Base-by-base conservation (phyloP, 768 basidiomycete genomes). In the Astraeus odoratus region DNA sequence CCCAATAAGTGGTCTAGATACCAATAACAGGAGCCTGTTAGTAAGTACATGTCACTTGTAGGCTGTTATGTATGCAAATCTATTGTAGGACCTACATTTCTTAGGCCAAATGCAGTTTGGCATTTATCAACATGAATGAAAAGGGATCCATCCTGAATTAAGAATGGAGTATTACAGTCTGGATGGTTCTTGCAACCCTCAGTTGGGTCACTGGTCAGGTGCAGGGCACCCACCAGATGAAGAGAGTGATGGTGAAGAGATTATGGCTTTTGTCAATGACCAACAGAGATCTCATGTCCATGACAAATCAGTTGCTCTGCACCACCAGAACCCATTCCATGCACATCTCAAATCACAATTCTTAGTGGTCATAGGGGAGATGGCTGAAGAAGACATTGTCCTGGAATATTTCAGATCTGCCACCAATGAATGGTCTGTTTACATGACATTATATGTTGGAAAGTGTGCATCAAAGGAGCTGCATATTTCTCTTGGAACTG, bases 121-220 rank as follows among this genome's bases (percentile, higher is more conserved):
- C 0, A 2, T 53, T 0, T 57, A 60, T 18, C 15, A 8, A 0
- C 50, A 52, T 25, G 47, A 54, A 16, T 50, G 51, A 20, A 33
- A 54, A 30, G 51, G 41, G 1, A 10, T 52, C 10, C 53, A 56
- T 22, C 53, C 50, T 2, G 50, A 54, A 10, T 38, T 50, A 3
- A 51, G 52, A 4, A 36, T 49, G 2, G 43, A 48, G n/a, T 54
- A 52, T 22, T 54, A 56, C 22, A 48, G 55, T 2, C 40, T 50
- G 15, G 10, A 39, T 39, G 50, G 31, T n/a, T n/a, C n/a, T n/a
- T n/a, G n/a, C n/a, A n/a, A n/a, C 8, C 1, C 8, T 18, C 10
- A 8, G 20, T 20, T 10, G 8, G 22, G 20, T 19, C 33, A 26
- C 23, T 23, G 1, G 19, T 43, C 8, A 20, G 40, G 43, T 16